Percentiles rank a stretch among this genome's conserved stretches.
Evolutionary conservation across 352 stramenopile species (phyloP).

Genomic region (Phytophthora palmivora): DNA sequence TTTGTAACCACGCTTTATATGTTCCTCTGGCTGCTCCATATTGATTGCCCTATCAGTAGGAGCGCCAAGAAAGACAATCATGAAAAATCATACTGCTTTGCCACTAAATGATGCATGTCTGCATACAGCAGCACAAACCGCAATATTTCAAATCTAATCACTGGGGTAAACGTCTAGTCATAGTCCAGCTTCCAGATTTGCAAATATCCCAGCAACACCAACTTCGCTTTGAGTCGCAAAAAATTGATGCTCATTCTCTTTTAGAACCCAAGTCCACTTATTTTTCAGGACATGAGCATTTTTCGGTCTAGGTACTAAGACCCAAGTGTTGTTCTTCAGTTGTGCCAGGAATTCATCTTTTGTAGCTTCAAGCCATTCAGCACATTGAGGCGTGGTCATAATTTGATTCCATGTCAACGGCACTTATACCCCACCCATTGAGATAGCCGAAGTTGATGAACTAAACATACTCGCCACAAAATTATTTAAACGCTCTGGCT

Average conservation of each 20-base stretch:
- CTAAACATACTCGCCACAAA: slow-evolving; percentile 8
- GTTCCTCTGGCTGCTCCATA: too few relatives aligned
- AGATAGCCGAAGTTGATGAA: neutral
- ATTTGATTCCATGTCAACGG: slow-evolving; percentile 19
- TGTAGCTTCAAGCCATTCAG: slow-evolving; percentile 7
- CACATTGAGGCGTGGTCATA: neutral
- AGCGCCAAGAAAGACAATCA: too few relatives aligned
- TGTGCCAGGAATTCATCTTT: slow-evolving; percentile 14
- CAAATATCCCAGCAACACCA: slow-evolving; percentile 12
- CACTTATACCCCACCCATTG: neutral
- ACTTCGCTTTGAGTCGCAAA: slow-evolving; percentile 5
- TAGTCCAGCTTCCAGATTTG: slow-evolving; percentile 11
- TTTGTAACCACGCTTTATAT: too few relatives aligned
- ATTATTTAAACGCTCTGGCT: neutral
- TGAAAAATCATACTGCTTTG: too few relatives aligned
- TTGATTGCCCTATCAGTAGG: too few relatives aligned
- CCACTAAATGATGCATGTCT: too few relatives aligned
- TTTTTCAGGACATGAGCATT: slow-evolving; percentile 9
- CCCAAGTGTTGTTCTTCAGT: slow-evolving; percentile 8
- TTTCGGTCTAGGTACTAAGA: slow-evolving; percentile 3
- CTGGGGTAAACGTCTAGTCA: slow-evolving; percentile 5
- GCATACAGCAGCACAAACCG: too few relatives aligned
- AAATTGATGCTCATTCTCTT: slow-evolving; percentile 10
- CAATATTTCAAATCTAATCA: slow-evolving; percentile 9
- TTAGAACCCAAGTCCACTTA: slow-evolving; percentile 17